phyloP scores from a whole-genome alignment of 768 basidiomycete genomes.

The Rhizopogon vinicolor region DNA sequence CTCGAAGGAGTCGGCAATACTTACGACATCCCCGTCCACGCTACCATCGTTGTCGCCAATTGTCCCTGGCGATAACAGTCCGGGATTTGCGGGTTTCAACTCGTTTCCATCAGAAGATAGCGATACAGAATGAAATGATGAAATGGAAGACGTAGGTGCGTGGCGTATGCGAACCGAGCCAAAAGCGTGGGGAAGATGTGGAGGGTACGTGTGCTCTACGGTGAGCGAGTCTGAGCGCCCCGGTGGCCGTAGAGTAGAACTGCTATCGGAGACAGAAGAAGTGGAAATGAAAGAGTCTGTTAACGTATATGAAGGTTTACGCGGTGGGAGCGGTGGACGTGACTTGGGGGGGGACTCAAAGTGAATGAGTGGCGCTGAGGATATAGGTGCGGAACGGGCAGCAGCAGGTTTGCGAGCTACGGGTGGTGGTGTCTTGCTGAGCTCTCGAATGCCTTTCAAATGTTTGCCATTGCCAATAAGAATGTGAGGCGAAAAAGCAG shows the following conservation, averaged over 20 bases:
- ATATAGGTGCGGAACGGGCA: constrained; percentile 1
- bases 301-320: constrained; percentile 53
- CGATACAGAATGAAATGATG: constrained; percentile 81
- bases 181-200: constrained; percentile 33
- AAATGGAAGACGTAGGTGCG: constrained; percentile 64
- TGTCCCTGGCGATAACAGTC: constrained; percentile 36
- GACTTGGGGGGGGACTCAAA: constrained; percentile 46
- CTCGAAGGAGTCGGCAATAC: constrained; percentile 72
- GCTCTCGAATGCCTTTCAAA: constrained; percentile 14
- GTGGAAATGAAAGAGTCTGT: constrained; percentile 31
- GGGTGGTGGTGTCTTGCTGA: constrained; percentile 20
- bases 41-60: constrained; percentile 32
- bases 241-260: constrained; percentile 22
- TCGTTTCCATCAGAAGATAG: constrained; percentile 58
- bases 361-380: constrained; percentile 46
- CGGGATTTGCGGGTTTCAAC: constrained; percentile 10
- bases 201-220: constrained; percentile 60
- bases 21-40: constrained; percentile 45
- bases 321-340: constrained; percentile 62
- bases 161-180: constrained; percentile 38
- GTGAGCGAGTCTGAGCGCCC: constrained; percentile 43
- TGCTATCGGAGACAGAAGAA: constrained; percentile 11
- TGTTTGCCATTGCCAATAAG: constrained; percentile 4
- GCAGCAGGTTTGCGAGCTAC: constrained; percentile 4
- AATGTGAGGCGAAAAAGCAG: constrained; percentile 8